Conservation (phyloP, 208 protist species). For the Leptomonas seymouri region DNA sequence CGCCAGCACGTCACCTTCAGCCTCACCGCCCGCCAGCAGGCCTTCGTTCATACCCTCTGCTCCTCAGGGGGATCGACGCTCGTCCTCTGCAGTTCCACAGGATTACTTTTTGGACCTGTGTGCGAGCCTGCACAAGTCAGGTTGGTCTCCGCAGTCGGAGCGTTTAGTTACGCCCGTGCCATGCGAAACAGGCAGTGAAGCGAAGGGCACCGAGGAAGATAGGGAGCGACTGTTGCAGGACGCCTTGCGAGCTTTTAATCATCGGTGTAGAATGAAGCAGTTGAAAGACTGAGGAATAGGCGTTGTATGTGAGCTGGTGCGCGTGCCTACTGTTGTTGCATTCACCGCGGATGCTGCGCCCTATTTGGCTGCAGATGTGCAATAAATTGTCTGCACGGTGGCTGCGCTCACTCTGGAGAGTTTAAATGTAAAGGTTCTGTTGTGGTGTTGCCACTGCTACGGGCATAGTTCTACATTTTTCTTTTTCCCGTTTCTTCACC, state of each 20-base stretch:
- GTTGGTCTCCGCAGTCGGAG: conserved; percentile 5
- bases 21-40: no score
- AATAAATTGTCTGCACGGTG: no score
- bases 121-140: not conserved
- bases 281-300: not conserved
- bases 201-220: not conserved
- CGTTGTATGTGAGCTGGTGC: not conserved
- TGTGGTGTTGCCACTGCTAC: not conserved
- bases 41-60: no score
- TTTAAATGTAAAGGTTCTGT: no score
- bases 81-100: conserved; percentile 2
- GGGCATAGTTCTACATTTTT: not conserved
- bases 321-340: no score
- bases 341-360: not conserved
- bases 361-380: not conserved
- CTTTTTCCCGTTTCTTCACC: not conserved
- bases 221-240: conserved; percentile 20
- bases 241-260: conserved; percentile 6
- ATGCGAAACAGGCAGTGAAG: not conserved
- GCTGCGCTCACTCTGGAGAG: no score
- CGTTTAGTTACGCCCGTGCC: conserved; percentile 4
- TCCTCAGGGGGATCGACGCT: not conserved
- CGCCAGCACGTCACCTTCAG: no score
- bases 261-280: not conserved
- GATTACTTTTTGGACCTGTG: conserved; percentile 5